Conservation (phyloP, 305 asterid genomes). For the Solanum hybrid region DNA sequence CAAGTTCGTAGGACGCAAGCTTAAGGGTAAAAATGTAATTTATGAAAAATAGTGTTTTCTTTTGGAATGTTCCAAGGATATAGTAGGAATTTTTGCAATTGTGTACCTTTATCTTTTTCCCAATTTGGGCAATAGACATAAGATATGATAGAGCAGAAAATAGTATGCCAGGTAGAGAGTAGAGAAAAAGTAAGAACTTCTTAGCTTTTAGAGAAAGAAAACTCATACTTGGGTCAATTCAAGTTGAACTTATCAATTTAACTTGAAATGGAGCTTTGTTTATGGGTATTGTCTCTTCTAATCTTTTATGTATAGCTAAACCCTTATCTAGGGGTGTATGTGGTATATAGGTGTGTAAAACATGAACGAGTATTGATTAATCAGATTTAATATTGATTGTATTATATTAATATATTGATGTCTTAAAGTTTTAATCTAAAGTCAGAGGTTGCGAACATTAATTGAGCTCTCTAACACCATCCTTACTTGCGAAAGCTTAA, state of each 20-base stretch:
- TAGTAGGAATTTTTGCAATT: background rate
- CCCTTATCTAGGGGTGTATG: background rate
- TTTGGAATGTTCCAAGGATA: background rate
- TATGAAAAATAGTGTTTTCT: background rate
- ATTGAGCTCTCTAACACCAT: background rate
- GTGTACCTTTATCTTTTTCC: too few species aligned
- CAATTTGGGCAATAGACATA: background rate
- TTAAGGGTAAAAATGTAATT: background rate
- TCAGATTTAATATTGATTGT: background rate
- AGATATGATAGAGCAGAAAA: background rate
- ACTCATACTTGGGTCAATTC: background rate
- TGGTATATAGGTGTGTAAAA: background rate
- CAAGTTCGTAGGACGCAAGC: background rate
- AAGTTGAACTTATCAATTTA: too few species aligned
- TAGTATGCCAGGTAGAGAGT: background rate
- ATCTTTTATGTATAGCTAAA: background rate
- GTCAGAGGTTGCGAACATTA: background rate
- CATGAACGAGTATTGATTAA: background rate
- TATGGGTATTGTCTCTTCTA: background rate
- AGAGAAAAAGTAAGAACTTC: background rate
- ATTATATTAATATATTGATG: background rate
- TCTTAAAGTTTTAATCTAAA: too few species aligned
- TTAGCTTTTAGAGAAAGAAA: background rate
- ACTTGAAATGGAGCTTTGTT: background rate
- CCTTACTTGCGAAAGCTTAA: background rate